Conservation (phyloP, 139 green algal species). For the Chlamydomonas schloesseri region DNA sequence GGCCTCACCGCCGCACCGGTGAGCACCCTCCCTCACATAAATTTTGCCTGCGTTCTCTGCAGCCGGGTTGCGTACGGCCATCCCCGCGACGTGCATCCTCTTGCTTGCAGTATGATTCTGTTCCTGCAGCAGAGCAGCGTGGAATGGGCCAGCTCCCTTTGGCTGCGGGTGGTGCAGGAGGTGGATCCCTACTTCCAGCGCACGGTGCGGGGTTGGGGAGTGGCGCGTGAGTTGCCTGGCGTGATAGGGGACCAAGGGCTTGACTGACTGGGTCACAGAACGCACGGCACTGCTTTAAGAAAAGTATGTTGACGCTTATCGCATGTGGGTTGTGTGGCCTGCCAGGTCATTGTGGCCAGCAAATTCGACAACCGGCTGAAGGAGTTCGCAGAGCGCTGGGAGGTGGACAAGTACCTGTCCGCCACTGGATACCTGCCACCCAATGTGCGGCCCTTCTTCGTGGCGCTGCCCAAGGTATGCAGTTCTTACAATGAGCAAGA, state of each 20-base stretch:
- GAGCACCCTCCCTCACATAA: too few species aligned
- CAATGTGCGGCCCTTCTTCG: slow-evolving; percentile 92
- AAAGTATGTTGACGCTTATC: too few species aligned
- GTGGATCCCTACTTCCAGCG: slow-evolving; percentile 91
- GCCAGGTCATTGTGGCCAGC: slow-evolving; percentile 88
- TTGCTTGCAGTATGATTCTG: slow-evolving; percentile 92
- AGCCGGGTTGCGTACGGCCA: too few species aligned
- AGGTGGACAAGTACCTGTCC: slow-evolving; percentile 94
- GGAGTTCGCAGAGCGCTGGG: slow-evolving; percentile 94
- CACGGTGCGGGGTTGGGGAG: slow-evolving; percentile 44
- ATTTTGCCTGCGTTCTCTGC: too few species aligned
- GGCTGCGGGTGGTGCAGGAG: slow-evolving; percentile 92
- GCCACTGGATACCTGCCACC: slow-evolving; percentile 89
- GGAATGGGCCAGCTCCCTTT: slow-evolving; percentile 94
- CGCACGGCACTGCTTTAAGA: background rate
- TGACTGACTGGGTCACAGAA: background rate
- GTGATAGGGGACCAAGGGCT: too few species aligned
- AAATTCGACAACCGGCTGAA: slow-evolving; percentile 98
- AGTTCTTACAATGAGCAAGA: too few species aligned
- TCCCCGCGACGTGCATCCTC: too few species aligned
- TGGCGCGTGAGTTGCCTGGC: too few species aligned
- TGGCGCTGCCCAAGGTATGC: slow-evolving; percentile 92
- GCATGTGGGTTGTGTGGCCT: too few species aligned
- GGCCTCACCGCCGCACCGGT: slow-evolving; percentile 83
- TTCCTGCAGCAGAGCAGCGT: slow-evolving; percentile 96